Percentiles rank a stretch among this genome's conserved stretches.
Evolutionary conservation across 2,329 filamentous ascomycete species (phyloP).

Genomic region (Stagonosporopsis rhizophila): DNA sequence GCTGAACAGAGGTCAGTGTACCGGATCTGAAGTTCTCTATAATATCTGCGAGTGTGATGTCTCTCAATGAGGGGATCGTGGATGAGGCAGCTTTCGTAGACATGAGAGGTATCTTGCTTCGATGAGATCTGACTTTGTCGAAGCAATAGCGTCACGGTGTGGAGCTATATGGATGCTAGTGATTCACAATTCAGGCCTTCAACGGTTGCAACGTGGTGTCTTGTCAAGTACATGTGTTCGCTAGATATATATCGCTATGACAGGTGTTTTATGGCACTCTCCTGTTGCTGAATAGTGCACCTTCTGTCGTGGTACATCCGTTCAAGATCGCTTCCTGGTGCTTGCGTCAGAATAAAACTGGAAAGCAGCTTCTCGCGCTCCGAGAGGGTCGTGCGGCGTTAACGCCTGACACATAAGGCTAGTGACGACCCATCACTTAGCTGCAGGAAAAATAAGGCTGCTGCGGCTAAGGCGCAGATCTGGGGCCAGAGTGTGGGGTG

Average conservation of each 20-base stretch:
- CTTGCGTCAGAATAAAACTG: neutral
- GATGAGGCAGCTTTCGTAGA: neutral
- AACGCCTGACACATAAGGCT: neutral
- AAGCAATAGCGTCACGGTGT: neutral
- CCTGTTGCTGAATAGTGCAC: neutral
- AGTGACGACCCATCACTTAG: neutral
- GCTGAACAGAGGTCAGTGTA: conserved; percentile 59
- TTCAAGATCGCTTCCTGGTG: neutral
- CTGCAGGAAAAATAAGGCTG: neutral
- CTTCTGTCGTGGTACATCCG: neutral
- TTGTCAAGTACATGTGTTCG: neutral
- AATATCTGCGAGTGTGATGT: neutral
- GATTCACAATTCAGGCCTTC: neutral
- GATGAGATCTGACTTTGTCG: neutral
- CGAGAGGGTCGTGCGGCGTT: neutral
- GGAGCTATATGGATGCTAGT: neutral
- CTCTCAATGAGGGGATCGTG: neutral
- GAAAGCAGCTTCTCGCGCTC: too few species aligned
- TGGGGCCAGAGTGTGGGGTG: conserved; percentile 10
- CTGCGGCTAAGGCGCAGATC: conserved; percentile 6
- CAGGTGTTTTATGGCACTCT: neutral
- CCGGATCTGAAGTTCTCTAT: neutral
- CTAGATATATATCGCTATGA: neutral
- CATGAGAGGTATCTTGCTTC: neutral
- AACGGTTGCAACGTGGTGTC: neutral